Evolutionary conservation across 495 filamentous ascomycete genomes (phyloP).

Genomic region (Penicillium parvum): DNA sequence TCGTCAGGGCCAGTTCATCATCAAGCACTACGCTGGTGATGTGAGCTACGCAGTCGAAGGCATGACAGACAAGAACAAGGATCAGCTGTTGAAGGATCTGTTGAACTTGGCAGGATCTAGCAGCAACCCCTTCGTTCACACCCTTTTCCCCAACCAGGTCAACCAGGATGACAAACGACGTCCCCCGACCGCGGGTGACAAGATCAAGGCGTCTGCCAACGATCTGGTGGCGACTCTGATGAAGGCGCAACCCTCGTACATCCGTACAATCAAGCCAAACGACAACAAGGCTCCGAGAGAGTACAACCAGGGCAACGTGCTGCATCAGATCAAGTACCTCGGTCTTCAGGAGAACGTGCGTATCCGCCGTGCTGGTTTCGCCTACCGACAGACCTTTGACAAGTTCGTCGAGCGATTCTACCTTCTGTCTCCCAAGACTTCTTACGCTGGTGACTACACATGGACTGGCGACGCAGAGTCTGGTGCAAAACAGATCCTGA

Average conservation of each 20-base stretch:
- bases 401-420: constrained; percentile 99
- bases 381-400: constrained; percentile 95
- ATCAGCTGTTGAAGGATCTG: constrained; percentile 91
- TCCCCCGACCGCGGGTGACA: constrained; percentile 92
- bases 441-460: constrained; percentile 94
- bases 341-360: constrained; percentile 98
- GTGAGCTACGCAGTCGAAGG: constrained; percentile 92
- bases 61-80: constrained; percentile 99
- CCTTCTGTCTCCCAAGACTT: constrained; percentile 87
- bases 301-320: constrained; percentile 84
- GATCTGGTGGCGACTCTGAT: constrained; percentile 92
- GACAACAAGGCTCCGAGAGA: constrained; percentile 94
- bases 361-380: constrained; percentile 93
- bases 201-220: constrained; percentile 95
- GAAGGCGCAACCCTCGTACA: constrained; percentile 96
- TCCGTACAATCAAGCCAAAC: constrained; percentile 98
- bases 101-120: constrained; percentile 82
- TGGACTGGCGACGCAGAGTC: constrained; percentile 84
- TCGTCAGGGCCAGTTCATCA: constrained; percentile 92
- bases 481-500: constrained; percentile 90
- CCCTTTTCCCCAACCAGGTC: constrained; percentile 86
- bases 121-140: constrained; percentile 78
- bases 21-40: constrained; percentile 99
- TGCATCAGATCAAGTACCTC: constrained; percentile 99
- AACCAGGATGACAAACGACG: constrained; percentile 94